These are phyloP conservation scores for Ormosia emarginata DNA, from an alignment of 306 rosid genomes.

Conservation along the genomic window DNA sequence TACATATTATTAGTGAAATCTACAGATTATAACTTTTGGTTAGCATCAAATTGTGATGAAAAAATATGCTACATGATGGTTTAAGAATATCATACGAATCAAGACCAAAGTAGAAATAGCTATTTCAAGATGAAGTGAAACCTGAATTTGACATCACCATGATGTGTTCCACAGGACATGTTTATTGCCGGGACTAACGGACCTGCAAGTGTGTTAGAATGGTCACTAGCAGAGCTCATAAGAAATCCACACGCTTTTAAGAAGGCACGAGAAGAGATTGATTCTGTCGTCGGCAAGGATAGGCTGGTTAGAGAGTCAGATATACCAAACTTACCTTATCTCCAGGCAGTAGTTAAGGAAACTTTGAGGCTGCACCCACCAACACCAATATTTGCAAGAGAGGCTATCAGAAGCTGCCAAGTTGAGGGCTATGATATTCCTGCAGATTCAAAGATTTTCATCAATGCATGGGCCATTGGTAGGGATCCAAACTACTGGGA, in stretches of 20 bases:
- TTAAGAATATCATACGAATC: not conserved
- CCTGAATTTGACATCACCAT: not conserved
- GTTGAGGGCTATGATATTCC: constrained; percentile 35
- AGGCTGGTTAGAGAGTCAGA: constrained; percentile 41
- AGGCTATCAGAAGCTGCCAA: constrained; percentile 29
- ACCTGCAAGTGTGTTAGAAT: constrained; percentile 37
- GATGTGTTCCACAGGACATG: constrained; percentile 41
- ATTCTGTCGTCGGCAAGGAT: constrained; percentile 32
- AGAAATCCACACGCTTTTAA: constrained; percentile 23
- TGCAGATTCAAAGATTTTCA: constrained; percentile 21
- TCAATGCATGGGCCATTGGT: constrained; percentile 47
- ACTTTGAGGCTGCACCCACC: constrained; percentile 51
- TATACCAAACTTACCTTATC: constrained; percentile 43
- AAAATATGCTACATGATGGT: too few species aligned
- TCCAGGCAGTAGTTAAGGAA: constrained; percentile 47
- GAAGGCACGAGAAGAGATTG: constrained; percentile 50
- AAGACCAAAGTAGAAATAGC: not conserved
- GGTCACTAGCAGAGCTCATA: constrained; percentile 52
- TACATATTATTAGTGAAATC: too few species aligned
- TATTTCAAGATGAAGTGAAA: not conserved
- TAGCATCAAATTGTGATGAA: too few species aligned
- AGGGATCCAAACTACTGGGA: constrained; percentile 40
- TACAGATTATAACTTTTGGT: too few species aligned
- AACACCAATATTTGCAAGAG: constrained; percentile 40
- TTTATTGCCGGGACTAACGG: constrained; percentile 53